phyloP scores from a whole-genome alignment of 139 green algal species.

The Chlorella sp. region DNA sequence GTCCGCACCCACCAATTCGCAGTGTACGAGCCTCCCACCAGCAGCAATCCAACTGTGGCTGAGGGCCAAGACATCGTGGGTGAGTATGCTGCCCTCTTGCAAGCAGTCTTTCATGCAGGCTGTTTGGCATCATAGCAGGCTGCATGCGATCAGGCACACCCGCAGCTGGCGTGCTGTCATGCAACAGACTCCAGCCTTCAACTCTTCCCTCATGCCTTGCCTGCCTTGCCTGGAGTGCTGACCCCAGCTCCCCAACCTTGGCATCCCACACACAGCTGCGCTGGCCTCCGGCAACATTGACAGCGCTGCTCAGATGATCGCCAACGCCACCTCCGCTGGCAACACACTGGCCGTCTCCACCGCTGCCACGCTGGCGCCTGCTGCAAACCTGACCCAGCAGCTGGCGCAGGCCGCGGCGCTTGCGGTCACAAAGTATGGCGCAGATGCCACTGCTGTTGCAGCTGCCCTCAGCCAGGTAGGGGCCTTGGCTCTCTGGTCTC shows the following conservation, averaged over 20 bases:
- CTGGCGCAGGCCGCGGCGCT: neutral
- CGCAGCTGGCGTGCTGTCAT: too few relatives aligned
- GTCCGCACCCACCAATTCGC: neutral
- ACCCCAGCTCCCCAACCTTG: too few relatives aligned
- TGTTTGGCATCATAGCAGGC: too few relatives aligned
- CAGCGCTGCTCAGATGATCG: neutral
- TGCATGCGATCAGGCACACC: too few relatives aligned
- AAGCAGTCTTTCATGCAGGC: neutral
- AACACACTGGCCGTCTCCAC: neutral
- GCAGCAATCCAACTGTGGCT: neutral
- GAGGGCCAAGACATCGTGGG: neutral
- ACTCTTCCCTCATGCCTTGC: too few relatives aligned
- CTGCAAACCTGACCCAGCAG: neutral
- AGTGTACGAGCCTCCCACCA: neutral
- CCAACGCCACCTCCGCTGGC: neutral
- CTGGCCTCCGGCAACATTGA: neutral
- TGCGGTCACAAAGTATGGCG: neutral
- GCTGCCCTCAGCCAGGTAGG: neutral
- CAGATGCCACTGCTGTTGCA: neutral
- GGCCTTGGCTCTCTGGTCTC: too few relatives aligned
- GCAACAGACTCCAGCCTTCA: too few relatives aligned
- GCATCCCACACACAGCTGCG: too few relatives aligned
- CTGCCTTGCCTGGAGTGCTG: too few relatives aligned
- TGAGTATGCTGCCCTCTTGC: neutral
- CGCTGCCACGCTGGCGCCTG: neutral